A percentile compares a stretch with the other conserved stretches of the same genome.
phyloP scores from a whole-genome alignment of 1,139 yeast species.

The Suhomyces bolitotheri region DNA sequence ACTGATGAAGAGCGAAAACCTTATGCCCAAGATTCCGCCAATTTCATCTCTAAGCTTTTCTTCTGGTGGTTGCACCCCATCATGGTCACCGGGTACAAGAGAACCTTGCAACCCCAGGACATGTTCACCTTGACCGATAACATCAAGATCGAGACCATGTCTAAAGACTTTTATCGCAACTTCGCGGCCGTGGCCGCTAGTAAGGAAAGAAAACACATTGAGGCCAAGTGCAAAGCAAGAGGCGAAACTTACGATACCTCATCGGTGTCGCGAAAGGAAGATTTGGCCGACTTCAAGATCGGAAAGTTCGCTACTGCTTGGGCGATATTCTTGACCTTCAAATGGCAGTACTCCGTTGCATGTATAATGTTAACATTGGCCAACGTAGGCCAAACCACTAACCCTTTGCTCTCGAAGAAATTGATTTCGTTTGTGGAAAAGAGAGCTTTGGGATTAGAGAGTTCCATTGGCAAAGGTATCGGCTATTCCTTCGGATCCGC shows the following conservation, averaged over 20 bases:
- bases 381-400: slow-evolving; percentile 21
- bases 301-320: slow-evolving; percentile 18
- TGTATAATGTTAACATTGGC: slow-evolving; percentile 22
- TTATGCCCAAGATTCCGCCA: slow-evolving; percentile 37
- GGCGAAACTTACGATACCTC: slow-evolving; percentile 25
- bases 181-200: slow-evolving; percentile 24
- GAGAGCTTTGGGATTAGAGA: slow-evolving; percentile 25
- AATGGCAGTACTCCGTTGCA: slow-evolving; percentile 26
- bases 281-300: slow-evolving; percentile 23
- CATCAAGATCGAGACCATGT: slow-evolving; percentile 38
- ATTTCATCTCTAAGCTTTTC: slow-evolving; percentile 39
- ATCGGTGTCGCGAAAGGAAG: slow-evolving; percentile 23
- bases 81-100: slow-evolving; percentile 49
- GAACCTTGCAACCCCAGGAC: slow-evolving; percentile 51
- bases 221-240: slow-evolving; percentile 25
- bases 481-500: slow-evolving; percentile 31
- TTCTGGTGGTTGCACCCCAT: slow-evolving; percentile 55
- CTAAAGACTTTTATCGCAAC: slow-evolving; percentile 27
- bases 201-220: slow-evolving; percentile 22
- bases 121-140: slow-evolving; percentile 41
- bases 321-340: slow-evolving; percentile 32
- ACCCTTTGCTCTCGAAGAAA: slow-evolving; percentile 39
- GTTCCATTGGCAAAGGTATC: slow-evolving; percentile 31
- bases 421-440: slow-evolving; percentile 43
- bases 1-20: slow-evolving; percentile 39